Conservation (phyloP, 1,284 basidiomycete species). For the Spongispora temasekensis region DNA sequence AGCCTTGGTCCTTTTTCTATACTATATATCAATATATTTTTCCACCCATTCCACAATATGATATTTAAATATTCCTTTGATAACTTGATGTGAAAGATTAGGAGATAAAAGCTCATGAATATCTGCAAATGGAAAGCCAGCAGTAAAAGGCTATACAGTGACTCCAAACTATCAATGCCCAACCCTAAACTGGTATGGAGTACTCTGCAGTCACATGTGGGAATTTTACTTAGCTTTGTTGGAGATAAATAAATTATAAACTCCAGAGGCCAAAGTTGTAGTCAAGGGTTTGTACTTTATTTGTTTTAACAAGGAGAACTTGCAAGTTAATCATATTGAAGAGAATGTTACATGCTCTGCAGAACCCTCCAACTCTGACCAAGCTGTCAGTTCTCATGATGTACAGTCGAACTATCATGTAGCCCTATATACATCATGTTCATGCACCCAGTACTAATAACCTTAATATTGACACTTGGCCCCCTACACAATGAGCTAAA, state of each 20-base stretch:
- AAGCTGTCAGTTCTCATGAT: neutral
- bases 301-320: too few species aligned
- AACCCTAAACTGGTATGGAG: too few species aligned
- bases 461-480: neutral
- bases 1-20: neutral
- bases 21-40: neutral
- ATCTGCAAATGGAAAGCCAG: neutral
- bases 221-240: too few species aligned
- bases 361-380: neutral
- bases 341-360: neutral
- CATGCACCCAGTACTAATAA: neutral
- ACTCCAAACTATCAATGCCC: too few species aligned
- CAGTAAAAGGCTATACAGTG: neutral
- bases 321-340: too few species aligned
- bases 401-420: neutral
- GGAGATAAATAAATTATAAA: too few species aligned
- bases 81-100: neutral
- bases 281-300: too few species aligned
- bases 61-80: neutral
- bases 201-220: too few species aligned
- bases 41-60: neutral
- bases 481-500: neutral
- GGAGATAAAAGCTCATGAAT: neutral
- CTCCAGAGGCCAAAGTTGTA: too few species aligned
- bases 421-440: neutral